A percentile compares a stretch with the other conserved stretches of the same genome.
Conservation (phyloP, 257 asterid genomes). For the Solanum pinnatisectum region DNA sequence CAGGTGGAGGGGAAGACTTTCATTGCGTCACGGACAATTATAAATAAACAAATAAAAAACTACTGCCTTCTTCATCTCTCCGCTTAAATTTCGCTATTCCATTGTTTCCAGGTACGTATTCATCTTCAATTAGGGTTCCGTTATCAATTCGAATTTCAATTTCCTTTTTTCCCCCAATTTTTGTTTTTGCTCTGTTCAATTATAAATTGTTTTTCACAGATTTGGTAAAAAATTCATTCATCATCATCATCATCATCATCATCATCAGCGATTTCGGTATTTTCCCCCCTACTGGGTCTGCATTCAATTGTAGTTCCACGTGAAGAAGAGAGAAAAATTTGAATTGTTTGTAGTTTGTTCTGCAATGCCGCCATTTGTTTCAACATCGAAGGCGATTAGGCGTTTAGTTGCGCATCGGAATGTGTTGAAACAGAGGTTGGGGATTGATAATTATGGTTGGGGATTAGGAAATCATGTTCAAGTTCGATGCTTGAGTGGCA, state of each 20-base stretch:
- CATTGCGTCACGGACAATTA: neutral
- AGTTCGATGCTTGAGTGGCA: conserved; percentile 40
- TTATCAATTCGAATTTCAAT: neutral
- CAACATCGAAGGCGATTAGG: conserved; percentile 39
- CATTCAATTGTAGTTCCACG: neutral
- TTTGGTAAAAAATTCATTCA: neutral
- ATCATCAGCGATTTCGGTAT: neutral
- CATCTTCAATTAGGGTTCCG: neutral
- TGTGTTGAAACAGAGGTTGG: conserved; percentile 17
- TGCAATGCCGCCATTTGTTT: conserved; percentile 44
- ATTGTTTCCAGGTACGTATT: neutral
- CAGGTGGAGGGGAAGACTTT: neutral
- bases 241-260: neutral
- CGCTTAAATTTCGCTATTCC: neutral
- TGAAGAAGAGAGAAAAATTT: neutral
- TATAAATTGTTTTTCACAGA: neutral
- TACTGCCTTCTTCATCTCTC: neutral
- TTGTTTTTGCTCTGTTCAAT: neutral
- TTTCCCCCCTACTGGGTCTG: neutral
- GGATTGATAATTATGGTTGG: neutral
- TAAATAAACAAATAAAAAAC: neutral
- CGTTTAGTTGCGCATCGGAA: conserved; percentile 27
- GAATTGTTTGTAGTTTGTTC: neutral
- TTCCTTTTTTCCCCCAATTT: neutral
- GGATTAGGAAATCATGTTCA: conserved; percentile 16